Percentiles rank a stretch among this genome's conserved stretches.
Conservation (phyloP, 306 rosid species). For the Inga oerstediana region DNA sequence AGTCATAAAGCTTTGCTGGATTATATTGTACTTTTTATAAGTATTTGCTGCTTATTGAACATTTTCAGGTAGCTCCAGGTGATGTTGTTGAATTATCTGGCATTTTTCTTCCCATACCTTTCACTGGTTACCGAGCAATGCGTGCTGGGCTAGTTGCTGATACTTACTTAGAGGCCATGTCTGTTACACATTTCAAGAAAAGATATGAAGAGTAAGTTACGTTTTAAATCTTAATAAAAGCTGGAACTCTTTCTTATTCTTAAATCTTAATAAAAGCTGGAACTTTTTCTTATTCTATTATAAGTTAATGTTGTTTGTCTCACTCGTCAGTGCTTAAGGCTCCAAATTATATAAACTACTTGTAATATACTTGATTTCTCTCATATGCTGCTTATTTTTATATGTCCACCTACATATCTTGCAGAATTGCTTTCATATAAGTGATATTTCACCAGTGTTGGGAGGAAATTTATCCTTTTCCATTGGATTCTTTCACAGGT, state of each 20-base stretch:
- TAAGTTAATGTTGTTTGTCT: not conserved
- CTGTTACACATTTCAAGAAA: slow-evolving; percentile 89
- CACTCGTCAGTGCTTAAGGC: not conserved
- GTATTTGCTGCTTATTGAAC: slow-evolving; percentile 16
- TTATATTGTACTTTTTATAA: slow-evolving; percentile 24
- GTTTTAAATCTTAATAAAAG: slow-evolving; percentile 23
- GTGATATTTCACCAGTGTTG: slow-evolving; percentile 8
- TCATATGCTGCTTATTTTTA: slow-evolving; percentile 14
- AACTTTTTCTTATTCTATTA: slow-evolving; percentile 2
- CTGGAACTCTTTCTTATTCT: not conserved
- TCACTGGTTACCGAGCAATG: slow-evolving; percentile 93
- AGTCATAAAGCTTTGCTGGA: slow-evolving; percentile 18
- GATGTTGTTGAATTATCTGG: slow-evolving; percentile 95
- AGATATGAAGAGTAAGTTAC: slow-evolving; percentile 91
- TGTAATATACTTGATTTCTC: slow-evolving; percentile 7
- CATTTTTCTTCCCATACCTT: slow-evolving; percentile 95
- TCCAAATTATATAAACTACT: not conserved
- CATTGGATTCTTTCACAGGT: slow-evolving; percentile 50
- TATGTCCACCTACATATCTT: slow-evolving; percentile 1
- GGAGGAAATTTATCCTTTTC: slow-evolving; percentile 22
- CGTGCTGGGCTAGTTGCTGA: slow-evolving; percentile 98
- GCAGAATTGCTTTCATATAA: slow-evolving; percentile 14
- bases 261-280: slow-evolving; percentile 10
- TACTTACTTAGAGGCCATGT: slow-evolving; percentile 97
- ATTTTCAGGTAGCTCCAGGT: slow-evolving; percentile 88